phyloP scores from a whole-genome alignment of 768 basidiomycete genomes.

The Erythrobasidium yunnanense region DNA sequence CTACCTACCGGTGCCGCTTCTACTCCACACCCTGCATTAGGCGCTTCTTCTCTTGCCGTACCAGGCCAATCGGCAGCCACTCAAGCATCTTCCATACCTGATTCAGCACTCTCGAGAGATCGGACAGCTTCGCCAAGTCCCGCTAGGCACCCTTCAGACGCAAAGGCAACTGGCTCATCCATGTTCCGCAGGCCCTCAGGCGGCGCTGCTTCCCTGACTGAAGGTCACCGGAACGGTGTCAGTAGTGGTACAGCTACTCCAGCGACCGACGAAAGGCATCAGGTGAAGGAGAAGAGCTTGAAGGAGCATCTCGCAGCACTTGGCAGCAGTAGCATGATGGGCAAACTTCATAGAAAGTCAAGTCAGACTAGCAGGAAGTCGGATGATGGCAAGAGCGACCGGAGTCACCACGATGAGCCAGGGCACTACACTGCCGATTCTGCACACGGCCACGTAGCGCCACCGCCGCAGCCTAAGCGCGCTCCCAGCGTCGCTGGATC shows the following conservation, averaged over 20 bases:
- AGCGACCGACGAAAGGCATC: constrained; percentile 10
- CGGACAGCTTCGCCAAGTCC: constrained; percentile 6
- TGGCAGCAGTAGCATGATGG: constrained; percentile 8
- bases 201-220: too few species aligned
- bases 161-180: background rate
- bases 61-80: background rate
- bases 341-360: constrained; percentile 10
- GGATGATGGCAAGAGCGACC: constrained; percentile 14
- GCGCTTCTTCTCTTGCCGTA: constrained; percentile 7
- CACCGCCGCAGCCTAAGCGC: background rate
- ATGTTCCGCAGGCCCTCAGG: constrained; percentile 17
- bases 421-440: background rate
- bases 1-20: background rate
- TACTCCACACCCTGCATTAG: background rate
- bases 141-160: background rate
- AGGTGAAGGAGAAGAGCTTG: constrained; percentile 20
- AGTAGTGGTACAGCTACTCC: background rate
- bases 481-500: constrained; percentile 5
- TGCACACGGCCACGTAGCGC: background rate
- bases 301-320: constrained; percentile 23
- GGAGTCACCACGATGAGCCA: constrained; percentile 3
- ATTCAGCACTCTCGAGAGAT: background rate
- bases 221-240: background rate
- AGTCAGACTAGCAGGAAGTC: constrained; percentile 13
- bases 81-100: background rate